Evolutionary conservation across 495 filamentous ascomycete species (phyloP).

Genomic region (Sphaerosporella brunnea): DNA sequence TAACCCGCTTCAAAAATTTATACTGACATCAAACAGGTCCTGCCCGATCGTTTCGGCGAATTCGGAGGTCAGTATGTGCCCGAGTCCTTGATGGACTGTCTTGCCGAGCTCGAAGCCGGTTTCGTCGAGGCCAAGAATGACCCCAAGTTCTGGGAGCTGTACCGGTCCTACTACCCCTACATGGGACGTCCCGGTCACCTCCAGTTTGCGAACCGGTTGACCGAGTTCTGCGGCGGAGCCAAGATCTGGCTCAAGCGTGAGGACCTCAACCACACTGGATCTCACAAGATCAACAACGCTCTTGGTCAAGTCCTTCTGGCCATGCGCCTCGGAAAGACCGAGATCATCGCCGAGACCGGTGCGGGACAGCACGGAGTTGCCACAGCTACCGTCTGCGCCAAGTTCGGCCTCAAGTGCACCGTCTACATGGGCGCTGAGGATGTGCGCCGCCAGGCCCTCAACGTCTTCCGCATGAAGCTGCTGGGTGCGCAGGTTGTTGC

Average conservation of each 20-base stretch:
- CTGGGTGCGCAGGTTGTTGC: slow-evolving; percentile 75
- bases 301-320: slow-evolving; percentile 78
- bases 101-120: slow-evolving; percentile 76
- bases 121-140: slow-evolving; percentile 75
- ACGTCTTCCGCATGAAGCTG: slow-evolving; percentile 94
- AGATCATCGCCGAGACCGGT: slow-evolving; percentile 90
- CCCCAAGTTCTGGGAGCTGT: slow-evolving; percentile 91
- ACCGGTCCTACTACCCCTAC: slow-evolving; percentile 88
- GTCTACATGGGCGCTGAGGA: slow-evolving; percentile 93
- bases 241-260: slow-evolving; percentile 94
- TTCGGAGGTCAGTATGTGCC: slow-evolving; percentile 99
- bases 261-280: slow-evolving; percentile 72
- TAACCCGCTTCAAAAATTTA: neutral
- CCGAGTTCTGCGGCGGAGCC: slow-evolving; percentile 71
- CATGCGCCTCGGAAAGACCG: slow-evolving; percentile 63
- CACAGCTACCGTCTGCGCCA: slow-evolving; percentile 87
- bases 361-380: slow-evolving; percentile 96
- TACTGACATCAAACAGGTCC: slow-evolving; percentile 8
- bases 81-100: slow-evolving; percentile 92
- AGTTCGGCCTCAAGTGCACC: slow-evolving; percentile 89
- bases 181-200: slow-evolving; percentile 90
- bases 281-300: slow-evolving; percentile 97
- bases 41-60: slow-evolving; percentile 76
- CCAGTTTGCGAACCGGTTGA: slow-evolving; percentile 72
- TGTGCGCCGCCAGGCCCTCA: slow-evolving; percentile 78